These are phyloP conservation scores for Coniochaeta sp. DNA, from an alignment of 2,329 filamentous ascomycete genomes.

Conservation along the genomic window DNA sequence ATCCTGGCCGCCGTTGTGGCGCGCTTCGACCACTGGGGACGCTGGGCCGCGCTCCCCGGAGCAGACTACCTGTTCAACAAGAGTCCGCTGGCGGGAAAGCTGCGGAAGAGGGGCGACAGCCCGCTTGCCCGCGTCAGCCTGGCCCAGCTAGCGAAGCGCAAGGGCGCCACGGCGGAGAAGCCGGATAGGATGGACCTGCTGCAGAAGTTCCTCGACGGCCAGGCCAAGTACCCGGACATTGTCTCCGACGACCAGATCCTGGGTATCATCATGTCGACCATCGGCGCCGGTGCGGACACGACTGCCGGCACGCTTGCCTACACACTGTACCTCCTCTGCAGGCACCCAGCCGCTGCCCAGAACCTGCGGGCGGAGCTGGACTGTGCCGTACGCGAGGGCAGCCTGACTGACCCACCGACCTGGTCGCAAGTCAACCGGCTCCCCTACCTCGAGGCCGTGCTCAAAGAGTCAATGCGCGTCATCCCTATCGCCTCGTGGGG, in stretches of 20 bases:
- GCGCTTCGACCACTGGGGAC: slow-evolving; percentile 8
- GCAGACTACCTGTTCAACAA: slow-evolving; percentile 7
- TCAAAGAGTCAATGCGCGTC: slow-evolving; percentile 14
- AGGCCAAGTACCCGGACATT: slow-evolving; percentile 6
- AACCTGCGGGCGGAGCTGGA: slow-evolving; percentile 9
- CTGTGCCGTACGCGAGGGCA: slow-evolving; percentile 2
- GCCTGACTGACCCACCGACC: slow-evolving; percentile 3
- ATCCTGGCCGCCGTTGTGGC: slow-evolving; percentile 9
- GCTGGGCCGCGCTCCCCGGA: slow-evolving; percentile 4
- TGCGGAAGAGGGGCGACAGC: slow-evolving; percentile 8
- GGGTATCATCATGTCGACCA: slow-evolving; percentile 11
- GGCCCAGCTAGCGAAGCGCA: slow-evolving; percentile 7
- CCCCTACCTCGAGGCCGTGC: slow-evolving; percentile 14
- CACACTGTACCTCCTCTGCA: slow-evolving; percentile 8
- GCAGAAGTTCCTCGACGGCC: slow-evolving; percentile 9
- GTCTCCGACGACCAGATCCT: slow-evolving; percentile 7
- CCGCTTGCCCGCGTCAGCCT: slow-evolving; percentile 8
- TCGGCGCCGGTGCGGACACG: slow-evolving; percentile 14
- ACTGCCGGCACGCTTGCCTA: slow-evolving; percentile 11
- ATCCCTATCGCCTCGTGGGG: slow-evolving; percentile 9
- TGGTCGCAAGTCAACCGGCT: slow-evolving; percentile 8
- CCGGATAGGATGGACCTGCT: slow-evolving; percentile 3
- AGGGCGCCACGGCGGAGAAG: slow-evolving; percentile 5
- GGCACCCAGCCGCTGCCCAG: slow-evolving; percentile 4
- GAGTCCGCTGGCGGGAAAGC: slow-evolving; percentile 5